These are phyloP conservation scores for Dichotomocladium elegans DNA, from an alignment of 371 early-diverging fungal species.

Conservation along the genomic window DNA sequence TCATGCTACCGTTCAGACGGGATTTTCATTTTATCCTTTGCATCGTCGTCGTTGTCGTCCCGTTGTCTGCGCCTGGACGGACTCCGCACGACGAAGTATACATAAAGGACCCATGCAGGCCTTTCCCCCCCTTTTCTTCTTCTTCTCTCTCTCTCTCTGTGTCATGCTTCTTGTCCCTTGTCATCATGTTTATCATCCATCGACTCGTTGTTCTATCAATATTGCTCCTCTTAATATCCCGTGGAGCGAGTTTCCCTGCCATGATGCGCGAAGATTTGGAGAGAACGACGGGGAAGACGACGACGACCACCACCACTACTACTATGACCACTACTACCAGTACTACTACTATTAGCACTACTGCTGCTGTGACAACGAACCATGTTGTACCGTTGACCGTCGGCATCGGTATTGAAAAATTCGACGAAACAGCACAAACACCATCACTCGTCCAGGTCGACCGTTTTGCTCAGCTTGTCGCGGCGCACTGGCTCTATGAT, in stretches of 20 bases:
- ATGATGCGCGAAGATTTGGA: too few species aligned
- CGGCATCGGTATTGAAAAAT: neutral
- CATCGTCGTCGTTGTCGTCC: neutral
- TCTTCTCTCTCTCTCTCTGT: constrained; percentile 2
- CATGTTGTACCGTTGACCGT: neutral
- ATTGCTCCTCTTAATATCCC: too few species aligned
- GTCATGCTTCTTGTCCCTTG: neutral
- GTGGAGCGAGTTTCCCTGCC: too few species aligned
- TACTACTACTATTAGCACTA: neutral
- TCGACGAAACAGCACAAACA: neutral
- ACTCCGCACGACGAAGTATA: neutral
- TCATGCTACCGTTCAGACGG: too few species aligned
- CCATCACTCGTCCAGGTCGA: constrained; percentile 21
- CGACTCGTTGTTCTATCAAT: too few species aligned
- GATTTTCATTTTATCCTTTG: too few species aligned
- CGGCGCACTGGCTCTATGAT: constrained; percentile 43
- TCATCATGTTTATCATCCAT: too few species aligned
- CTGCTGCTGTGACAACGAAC: neutral
- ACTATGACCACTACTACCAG: neutral
- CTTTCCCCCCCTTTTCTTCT: neutral
- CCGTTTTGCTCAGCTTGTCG: constrained; percentile 32
- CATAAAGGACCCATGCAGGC: neutral
- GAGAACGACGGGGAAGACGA: neutral
- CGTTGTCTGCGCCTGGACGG: neutral
- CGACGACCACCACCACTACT: neutral